phyloP scores from a whole-genome alignment of 352 stramenopile genomes.

The Stramenopiles sp. region DNA sequence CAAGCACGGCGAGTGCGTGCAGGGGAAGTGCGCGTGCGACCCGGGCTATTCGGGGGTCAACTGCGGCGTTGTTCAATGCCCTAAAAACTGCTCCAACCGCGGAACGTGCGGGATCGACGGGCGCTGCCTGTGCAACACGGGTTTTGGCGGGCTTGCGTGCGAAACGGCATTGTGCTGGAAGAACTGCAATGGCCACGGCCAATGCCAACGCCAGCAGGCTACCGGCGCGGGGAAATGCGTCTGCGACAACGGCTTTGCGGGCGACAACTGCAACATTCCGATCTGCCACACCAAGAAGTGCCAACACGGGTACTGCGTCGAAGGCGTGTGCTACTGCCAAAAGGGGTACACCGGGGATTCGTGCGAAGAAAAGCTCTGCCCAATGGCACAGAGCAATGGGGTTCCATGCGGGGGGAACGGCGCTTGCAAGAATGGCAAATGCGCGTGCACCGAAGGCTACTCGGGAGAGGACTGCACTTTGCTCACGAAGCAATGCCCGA shows the following conservation, averaged over 20 bases:
- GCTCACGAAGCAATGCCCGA: neutral
- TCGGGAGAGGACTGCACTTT: neutral
- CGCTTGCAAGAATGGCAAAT: neutral
- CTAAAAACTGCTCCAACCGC: neutral
- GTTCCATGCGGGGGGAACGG: constrained; percentile 2
- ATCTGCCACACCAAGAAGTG: neutral
- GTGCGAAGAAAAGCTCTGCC: constrained; percentile 4
- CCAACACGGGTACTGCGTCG: neutral
- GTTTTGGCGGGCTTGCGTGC: neutral
- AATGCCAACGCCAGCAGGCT: too few species aligned
- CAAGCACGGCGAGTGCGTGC: neutral
- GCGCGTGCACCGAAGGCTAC: neutral
- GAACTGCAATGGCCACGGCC: neutral
- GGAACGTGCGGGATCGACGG: neutral
- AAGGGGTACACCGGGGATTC: neutral
- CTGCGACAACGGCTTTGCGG: neutral
- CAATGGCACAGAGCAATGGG: too few species aligned
- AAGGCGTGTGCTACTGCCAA: constrained; percentile 7
- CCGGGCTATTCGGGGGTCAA: neutral
- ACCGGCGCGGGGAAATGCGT: neutral
- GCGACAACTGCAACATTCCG: neutral
- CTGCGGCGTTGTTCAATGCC: neutral
- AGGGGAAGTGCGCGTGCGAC: neutral
- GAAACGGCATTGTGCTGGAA: neutral
- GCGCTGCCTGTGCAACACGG: neutral